Evolutionary conservation across 352 stramenopile species (phyloP), one percentile per base, ranked within the genome.

Genomic region (Globisporangium cylindrosporum): DNA sequence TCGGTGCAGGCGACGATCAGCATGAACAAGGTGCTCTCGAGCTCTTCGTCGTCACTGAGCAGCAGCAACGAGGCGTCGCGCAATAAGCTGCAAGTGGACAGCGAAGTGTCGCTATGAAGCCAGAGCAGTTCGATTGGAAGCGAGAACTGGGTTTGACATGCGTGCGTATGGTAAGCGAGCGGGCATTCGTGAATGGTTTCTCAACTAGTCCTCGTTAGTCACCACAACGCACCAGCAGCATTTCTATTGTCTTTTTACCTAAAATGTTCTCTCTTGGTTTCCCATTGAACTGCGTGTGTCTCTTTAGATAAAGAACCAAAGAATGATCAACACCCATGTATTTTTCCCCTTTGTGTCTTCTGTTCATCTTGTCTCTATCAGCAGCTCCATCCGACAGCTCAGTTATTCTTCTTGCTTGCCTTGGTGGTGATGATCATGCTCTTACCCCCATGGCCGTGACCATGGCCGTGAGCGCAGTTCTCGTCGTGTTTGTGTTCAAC

Each of bases 1-100:
- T 91, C 82, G 1, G 86, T 93, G 27, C 76, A 92, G 67, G 86
- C 85, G 53, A 95, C 85, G 29, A 90, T 91, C 76, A 84, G 80
- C 56, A 85, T 94, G 78, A 93, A 94, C 80, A 93, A 92, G 60
- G 72, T 79, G 10, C 68, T 92, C 24, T 79, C 74, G 4, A 71
- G 62, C 58, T 62, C 75, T 14, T 74, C 67, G 59, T 73, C 58
- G 68, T 79, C 54, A 71, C 72, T 58, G 20, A n/a, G 41, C 61
- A 67, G 53, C 64, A 60, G 48, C 29, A 53, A 34, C 34, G 60
- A 64, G 29, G 43, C 64, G 63, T 66, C 65, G n/a, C 66, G 51
- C 29, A 61, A 62, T 56, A 67, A 71, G 41, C 38, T 67, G 20
- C 64, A 61, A 57, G 59, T 71, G 34, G 73, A 86, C 65, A 76